Evolutionary conservation across 2,329 filamentous ascomycete genomes (phyloP).

Genomic region (Pestalotiopsis sp.): DNA sequence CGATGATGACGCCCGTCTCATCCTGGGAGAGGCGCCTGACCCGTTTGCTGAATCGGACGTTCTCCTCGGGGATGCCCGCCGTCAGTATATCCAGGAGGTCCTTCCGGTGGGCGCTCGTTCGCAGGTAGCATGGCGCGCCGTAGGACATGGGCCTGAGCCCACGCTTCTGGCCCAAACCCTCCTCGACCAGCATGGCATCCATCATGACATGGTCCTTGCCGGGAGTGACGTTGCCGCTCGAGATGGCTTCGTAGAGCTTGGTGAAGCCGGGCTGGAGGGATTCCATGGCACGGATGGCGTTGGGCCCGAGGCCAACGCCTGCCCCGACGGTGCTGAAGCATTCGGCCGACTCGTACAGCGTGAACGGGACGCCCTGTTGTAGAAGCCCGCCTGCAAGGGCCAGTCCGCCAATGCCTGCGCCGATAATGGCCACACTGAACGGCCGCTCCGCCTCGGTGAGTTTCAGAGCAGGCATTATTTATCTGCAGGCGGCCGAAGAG

Average conservation of each 20-base stretch:
- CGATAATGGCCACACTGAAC: conserved; percentile 26
- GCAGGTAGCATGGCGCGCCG: conserved; percentile 35
- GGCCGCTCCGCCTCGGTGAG: conserved; percentile 1
- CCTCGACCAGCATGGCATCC: conserved; percentile 39
- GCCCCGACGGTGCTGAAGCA: conserved; percentile 27
- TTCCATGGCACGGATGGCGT: conserved; percentile 41
- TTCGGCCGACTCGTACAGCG: conserved; percentile 26
- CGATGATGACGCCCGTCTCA: conserved; percentile 20
- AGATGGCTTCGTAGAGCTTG: conserved; percentile 37
- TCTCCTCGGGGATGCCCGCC: conserved; percentile 25
- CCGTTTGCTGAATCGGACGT: conserved; percentile 26
- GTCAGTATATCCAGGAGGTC: conserved; percentile 43
- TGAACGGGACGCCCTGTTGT: conserved; percentile 25
- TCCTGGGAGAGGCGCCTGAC: conserved; percentile 22
- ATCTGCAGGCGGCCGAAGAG: background rate
- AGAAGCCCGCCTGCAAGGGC: conserved; percentile 29
- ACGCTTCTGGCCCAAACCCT: conserved; percentile 37
- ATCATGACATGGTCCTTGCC: conserved; percentile 40
- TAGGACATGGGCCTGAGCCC: conserved; percentile 36
- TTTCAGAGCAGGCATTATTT: background rate
- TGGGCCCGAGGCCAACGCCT: conserved; percentile 40
- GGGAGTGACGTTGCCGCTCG: conserved; percentile 36
- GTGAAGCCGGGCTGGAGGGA: conserved; percentile 39
- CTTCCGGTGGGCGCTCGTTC: conserved; percentile 41
- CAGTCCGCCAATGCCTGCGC: conserved; percentile 29